Evolutionary conservation across 192 early-diverging fungal species (phyloP).

Genomic region (Chytriomyces sp.): DNA sequence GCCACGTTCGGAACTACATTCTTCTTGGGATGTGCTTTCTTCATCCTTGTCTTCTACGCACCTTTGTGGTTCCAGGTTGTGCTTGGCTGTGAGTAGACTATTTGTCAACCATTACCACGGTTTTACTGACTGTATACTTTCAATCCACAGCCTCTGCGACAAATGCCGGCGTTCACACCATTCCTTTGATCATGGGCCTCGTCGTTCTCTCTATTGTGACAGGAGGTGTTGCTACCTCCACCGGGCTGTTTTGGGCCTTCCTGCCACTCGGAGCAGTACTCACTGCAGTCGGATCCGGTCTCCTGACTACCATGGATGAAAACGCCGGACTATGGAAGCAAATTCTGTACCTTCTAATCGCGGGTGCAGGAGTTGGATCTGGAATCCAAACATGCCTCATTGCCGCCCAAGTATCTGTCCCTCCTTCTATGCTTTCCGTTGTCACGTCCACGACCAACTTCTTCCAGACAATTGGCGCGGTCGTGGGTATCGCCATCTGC

Average conservation of each 20-base stretch:
- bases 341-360: constrained; percentile 61
- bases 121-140: neutral
- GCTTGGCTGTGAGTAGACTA: constrained; percentile 39
- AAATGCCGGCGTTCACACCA: constrained; percentile 63
- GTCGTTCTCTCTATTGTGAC: constrained; percentile 58
- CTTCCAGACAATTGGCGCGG: constrained; percentile 56
- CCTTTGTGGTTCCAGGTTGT: constrained; percentile 77
- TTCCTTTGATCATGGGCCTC: constrained; percentile 66
- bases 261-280: constrained; percentile 52
- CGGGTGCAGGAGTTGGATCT: constrained; percentile 69
- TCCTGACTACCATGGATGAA: constrained; percentile 61
- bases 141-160: constrained; percentile 54
- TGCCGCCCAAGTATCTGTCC: constrained; percentile 66
- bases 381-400: constrained; percentile 71
- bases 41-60: constrained; percentile 33
- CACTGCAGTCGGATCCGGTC: constrained; percentile 57
- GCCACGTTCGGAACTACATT: constrained; percentile 32
- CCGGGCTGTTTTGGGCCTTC: constrained; percentile 59
- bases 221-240: constrained; percentile 59
- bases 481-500: constrained; percentile 63
- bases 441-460: constrained; percentile 54
- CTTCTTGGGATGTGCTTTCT: constrained; percentile 36
- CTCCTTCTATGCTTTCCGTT: constrained; percentile 62
- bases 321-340: constrained; percentile 49
- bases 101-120: neutral